Evolutionary conservation across 345 rosid species (phyloP), one percentile per base, ranked within the genome.

Genomic region (Camelina sativa): DNA sequence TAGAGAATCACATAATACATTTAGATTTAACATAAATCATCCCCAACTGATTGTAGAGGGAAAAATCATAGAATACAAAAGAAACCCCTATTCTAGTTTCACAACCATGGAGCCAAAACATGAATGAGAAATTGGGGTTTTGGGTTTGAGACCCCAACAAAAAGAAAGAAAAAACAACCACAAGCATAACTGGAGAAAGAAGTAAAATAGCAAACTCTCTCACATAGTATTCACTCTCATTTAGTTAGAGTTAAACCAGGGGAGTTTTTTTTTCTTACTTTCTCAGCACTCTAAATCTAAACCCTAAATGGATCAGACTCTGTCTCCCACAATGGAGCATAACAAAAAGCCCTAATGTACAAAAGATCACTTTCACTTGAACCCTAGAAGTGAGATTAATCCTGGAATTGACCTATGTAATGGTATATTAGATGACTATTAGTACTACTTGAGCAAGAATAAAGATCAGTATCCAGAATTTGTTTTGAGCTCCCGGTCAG

Each of bases 361-460:
- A 86, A 68, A 80, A 80, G 74, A 79, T 57, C 71, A 76, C 68
- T 67, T 70, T 72, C 73, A 55, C 80, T 85, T 78, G 23, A 64
- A 57, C 62, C 72, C 32, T 57, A n/a, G 3, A 30, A 65, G 50
- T 32, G 73, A 30, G 67, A 40, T 5, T 19, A 38, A 47, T 70
- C 52, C 4, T 69, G 66, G 16, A 37, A 35, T 6, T 25, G 25
- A 72, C 65, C 62, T 76, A 70, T 52, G 59, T 69, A 70, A 63
- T 64, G 60, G 60, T 77, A 68, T 77, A 75, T 63, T 40, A 65
- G 67, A 83, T 67, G 65, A 69, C 79, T 69, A 52, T 69, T 74
- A 79, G 72, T 62, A 74, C 71, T 65, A 67, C 6, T 62, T 73
- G 30, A 68, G 48, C 35, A 47, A 35, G 13, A 47, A 56, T 63